phyloP scores from a whole-genome alignment of 192 early-diverging fungal species.

The Gryganskiella cystojenkinii region DNA sequence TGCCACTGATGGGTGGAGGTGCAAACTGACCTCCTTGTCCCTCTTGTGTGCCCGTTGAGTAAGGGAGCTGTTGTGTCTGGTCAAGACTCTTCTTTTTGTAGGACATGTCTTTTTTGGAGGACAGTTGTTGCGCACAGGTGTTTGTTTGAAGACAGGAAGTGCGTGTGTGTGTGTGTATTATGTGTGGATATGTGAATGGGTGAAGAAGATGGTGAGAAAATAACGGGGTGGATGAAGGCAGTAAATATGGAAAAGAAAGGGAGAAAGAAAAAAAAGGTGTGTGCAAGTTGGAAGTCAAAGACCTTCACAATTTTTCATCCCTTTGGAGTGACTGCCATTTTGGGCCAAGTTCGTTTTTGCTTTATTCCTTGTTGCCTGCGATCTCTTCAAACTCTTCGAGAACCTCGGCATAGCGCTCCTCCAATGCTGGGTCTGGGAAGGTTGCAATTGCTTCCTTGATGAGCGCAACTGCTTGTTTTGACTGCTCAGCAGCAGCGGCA shows the following conservation, averaged over 20 bases:
- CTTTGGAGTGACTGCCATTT: not conserved
- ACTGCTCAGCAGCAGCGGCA: slow-evolving; percentile 42
- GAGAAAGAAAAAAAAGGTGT: not conserved
- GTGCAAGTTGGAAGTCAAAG: not conserved
- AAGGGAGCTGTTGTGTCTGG: too few relatives aligned
- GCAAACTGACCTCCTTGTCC: too few relatives aligned
- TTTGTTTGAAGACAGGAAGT: too few relatives aligned
- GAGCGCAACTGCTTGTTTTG: slow-evolving; percentile 33
- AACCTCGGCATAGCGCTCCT: slow-evolving; percentile 46
- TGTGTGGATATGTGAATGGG: not conserved
- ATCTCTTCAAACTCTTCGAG: slow-evolving; percentile 48
- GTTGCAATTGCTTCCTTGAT: slow-evolving; percentile 47
- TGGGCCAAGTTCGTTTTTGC: not conserved
- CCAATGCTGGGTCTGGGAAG: slow-evolving; percentile 41
- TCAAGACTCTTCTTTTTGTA: too few relatives aligned
- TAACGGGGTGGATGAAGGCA: not conserved
- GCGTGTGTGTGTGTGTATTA: too few relatives aligned
- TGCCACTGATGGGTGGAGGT: too few relatives aligned
- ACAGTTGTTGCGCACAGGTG: too few relatives aligned
- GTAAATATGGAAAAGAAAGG: not conserved
- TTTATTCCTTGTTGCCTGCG: slow-evolving; percentile 9
- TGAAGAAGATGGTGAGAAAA: not conserved
- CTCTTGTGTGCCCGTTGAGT: too few relatives aligned
- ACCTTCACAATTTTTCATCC: not conserved
- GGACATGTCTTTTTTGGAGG: not conserved